Evolutionary conservation across 768 basidiomycete species (phyloP).

Genomic region (Naganishia vaughanmartiniae): DNA sequence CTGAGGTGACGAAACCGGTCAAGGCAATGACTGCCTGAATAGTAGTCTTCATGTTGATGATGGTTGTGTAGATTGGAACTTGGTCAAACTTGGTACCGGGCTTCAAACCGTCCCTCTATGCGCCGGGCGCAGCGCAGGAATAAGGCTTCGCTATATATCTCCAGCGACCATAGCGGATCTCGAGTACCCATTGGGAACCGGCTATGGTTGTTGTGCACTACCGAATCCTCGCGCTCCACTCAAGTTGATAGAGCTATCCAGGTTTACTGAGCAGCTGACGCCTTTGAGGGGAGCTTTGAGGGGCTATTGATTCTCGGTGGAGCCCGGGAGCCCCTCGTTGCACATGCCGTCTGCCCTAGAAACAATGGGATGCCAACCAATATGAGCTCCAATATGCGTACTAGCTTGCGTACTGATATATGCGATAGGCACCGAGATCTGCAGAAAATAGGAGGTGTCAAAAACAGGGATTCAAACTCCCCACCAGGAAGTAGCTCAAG

Average conservation of each 20-base stretch:
- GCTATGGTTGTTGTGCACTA: not conserved
- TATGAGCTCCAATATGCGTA: not conserved
- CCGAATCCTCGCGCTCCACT: not conserved
- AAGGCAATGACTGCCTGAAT: not conserved
- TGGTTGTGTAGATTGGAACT: not conserved
- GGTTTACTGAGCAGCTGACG: too few species aligned
- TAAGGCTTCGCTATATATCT: too few species aligned
- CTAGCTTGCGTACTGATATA: not conserved
- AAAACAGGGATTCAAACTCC: too few species aligned
- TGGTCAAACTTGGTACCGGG: too few species aligned
- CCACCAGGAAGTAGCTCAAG: not conserved
- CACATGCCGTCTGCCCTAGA: not conserved
- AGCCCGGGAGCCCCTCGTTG: not conserved
- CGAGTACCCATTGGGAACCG: not conserved
- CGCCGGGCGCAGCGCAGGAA: too few species aligned
- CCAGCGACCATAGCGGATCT: not conserved
- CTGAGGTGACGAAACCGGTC: not conserved
- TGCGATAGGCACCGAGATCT: not conserved
- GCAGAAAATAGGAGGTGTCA: not conserved
- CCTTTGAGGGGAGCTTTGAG: too few species aligned
- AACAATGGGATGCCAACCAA: not conserved
- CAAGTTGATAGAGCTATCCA: not conserved
- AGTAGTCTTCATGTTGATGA: not conserved
- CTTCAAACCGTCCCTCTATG: too few species aligned
- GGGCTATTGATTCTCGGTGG: not conserved